These are phyloP conservation scores for Pouteria campechiana DNA, from an alignment of 179 eudicot genomes.

Conservation along the genomic window DNA sequence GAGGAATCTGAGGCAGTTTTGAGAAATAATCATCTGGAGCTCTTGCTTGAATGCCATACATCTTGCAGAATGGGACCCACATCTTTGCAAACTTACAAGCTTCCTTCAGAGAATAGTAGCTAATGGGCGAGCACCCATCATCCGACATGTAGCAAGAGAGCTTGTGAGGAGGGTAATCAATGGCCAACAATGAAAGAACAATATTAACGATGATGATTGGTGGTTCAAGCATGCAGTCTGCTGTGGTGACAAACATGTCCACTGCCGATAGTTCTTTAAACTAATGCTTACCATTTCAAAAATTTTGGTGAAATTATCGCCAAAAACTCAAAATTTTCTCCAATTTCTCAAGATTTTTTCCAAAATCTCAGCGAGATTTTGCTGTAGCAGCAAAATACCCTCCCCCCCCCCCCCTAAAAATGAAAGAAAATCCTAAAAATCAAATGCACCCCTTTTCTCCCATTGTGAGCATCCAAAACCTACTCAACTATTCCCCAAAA, in stretches of 20 bases:
- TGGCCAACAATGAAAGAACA: slow-evolving; percentile 16
- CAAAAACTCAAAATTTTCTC: too few species aligned
- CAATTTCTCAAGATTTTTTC: too few species aligned
- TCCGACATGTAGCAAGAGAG: slow-evolving; percentile 23
- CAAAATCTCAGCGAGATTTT: too few species aligned
- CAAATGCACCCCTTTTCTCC: too few species aligned
- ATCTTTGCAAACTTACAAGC: slow-evolving; percentile 16
- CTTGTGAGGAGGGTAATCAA: slow-evolving; percentile 15
- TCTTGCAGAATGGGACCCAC: slow-evolving; percentile 31
- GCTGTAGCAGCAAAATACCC: too few species aligned
- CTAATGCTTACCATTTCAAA: too few species aligned
- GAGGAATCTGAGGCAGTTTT: neutral
- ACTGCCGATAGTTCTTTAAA: slow-evolving; percentile 20
- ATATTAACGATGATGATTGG: slow-evolving; percentile 20
- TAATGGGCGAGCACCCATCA: slow-evolving; percentile 20
- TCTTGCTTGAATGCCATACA: slow-evolving; percentile 7
- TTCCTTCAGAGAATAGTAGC: slow-evolving; percentile 12
- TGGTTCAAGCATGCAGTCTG: slow-evolving; percentile 21
- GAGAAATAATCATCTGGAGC: slow-evolving; percentile 27
- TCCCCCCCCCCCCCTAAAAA: too few species aligned
- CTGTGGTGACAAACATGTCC: slow-evolving; percentile 26
- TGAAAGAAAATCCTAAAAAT: too few species aligned
- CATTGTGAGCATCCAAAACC: too few species aligned
- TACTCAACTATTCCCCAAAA: too few species aligned
- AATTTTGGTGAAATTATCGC: too few species aligned